Base-by-base conservation (phyloP, 2,329 filamentous ascomycete genomes). In the Alternaria angustiovoidea region DNA sequence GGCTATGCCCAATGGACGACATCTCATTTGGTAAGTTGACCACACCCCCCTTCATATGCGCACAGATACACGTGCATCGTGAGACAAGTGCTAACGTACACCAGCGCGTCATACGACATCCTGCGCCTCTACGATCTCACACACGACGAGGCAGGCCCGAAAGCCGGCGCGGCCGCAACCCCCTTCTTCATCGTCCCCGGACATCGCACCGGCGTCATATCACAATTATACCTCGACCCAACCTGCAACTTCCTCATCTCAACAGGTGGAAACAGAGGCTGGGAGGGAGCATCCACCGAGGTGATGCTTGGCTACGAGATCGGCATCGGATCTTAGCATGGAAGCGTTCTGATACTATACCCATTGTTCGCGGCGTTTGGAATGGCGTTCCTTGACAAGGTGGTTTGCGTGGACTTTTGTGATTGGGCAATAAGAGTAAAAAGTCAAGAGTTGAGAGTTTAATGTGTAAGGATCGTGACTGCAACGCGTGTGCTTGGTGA, bases 171-270 rank as follows among this genome's bases (percentile, higher is more conserved):
- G 0, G 89, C 90, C 0, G 67, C 67, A 4, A 93, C 96, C 0
- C 95, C 95, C 0, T 99, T 98, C 78, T 85, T 97, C n/a, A 97
- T 99, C 67, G 90, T 99, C 24, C 95, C 95, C 0, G 95, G 95
- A 0, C 95, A 91, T 73, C 84, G 93, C 16, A 94, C 94, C 0
- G 94, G 94, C 44, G 92, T 96, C 42, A 94, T 97, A 42, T 92
- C 91, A 0, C 89, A 91, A 61, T 81, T 98, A 9, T 95, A 94
- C 72, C 84, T 97, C 47, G 95, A 99, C 76, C 91, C 91, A 5
- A 91, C 92, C 0, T 94, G 92, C 75, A 86, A 89, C 18, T 98
- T 94, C 75, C 94, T 99, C 90, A 86, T 99, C 34, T 94, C 92
- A 2, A 92, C 93, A 0, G 94, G 92, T 5, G 95, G 95, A 0